Conservation (phyloP, 441 rosid genomes). For the Syzygium syzygioides region DNA sequence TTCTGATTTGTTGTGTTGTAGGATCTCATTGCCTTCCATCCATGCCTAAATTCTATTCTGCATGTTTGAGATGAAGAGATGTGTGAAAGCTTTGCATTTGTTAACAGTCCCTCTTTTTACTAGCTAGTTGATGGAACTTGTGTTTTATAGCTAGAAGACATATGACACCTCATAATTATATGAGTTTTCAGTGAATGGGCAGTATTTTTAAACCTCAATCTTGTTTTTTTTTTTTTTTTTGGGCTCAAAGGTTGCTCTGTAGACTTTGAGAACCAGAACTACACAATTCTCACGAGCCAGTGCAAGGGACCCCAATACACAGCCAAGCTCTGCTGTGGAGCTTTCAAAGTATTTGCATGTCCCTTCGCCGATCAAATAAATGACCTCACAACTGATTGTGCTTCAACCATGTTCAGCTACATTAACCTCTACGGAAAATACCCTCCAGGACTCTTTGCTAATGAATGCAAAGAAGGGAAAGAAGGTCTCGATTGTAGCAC, state of each 20-base stretch:
- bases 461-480: conserved; percentile 41
- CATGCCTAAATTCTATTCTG: not conserved
- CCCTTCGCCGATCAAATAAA: conserved; percentile 33
- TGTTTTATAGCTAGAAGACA: not conserved
- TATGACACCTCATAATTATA: not conserved
- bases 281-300: conserved; percentile 43
- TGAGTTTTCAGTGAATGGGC: not conserved
- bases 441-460: conserved; percentile 59
- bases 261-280: conserved; percentile 42
- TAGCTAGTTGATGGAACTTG: not conserved
- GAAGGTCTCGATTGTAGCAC: conserved; percentile 39
- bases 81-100: not conserved
- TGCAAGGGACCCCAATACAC: conserved; percentile 71
- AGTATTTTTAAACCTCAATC: not conserved
- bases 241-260: conserved; percentile 35
- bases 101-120: not conserved
- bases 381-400: conserved; percentile 38
- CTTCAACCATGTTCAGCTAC: conserved; percentile 65
- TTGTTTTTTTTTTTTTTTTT: not conserved
- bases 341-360: conserved; percentile 50
- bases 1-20: not conserved
- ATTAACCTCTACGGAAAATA: conserved; percentile 53
- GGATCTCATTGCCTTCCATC: not conserved
- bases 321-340: conserved; percentile 30
- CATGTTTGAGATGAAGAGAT: not conserved